Evolutionary conservation across 192 early-diverging fungal genomes (phyloP).

Genomic region (Funneliformis mosseae): DNA sequence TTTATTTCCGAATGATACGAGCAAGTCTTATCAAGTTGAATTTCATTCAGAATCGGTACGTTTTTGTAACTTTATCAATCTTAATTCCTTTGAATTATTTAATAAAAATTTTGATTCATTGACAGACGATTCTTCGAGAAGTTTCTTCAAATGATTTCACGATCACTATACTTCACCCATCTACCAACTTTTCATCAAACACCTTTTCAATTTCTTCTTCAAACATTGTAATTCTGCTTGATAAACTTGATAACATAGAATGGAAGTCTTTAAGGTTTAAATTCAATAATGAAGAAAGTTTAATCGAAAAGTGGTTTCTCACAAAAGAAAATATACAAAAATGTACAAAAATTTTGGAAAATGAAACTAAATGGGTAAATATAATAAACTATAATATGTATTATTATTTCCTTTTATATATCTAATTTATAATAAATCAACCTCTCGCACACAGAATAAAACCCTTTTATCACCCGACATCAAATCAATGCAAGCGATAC

Average conservation of each 20-base stretch:
- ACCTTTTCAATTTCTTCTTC: not conserved
- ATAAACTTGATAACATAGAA: slow-evolving; percentile 5
- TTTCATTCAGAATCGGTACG: not conserved
- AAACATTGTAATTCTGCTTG: not conserved
- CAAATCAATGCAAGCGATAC: not conserved
- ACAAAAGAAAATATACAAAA: slow-evolving; percentile 17
- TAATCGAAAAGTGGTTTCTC: not conserved
- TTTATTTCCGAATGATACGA: not conserved
- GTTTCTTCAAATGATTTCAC: not conserved
- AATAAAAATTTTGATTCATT: not conserved
- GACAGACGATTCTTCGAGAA: not conserved
- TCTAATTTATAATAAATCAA: not conserved
- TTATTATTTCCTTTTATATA: not conserved
- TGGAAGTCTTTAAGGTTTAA: not conserved
- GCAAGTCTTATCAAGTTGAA: not conserved
- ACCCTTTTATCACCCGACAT: not conserved
- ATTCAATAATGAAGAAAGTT: not conserved
- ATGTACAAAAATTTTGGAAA: not conserved
- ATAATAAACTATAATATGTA: not conserved
- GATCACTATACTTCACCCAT: not conserved
- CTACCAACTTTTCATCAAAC: not conserved
- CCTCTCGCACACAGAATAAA: not conserved
- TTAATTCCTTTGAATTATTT: too few relatives aligned
- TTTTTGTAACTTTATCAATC: not conserved
- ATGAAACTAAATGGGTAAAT: slow-evolving; percentile 17